phyloP scores from a whole-genome alignment of 2,329 filamentous ascomycete genomes.

The Hansfordia pulvinata region DNA sequence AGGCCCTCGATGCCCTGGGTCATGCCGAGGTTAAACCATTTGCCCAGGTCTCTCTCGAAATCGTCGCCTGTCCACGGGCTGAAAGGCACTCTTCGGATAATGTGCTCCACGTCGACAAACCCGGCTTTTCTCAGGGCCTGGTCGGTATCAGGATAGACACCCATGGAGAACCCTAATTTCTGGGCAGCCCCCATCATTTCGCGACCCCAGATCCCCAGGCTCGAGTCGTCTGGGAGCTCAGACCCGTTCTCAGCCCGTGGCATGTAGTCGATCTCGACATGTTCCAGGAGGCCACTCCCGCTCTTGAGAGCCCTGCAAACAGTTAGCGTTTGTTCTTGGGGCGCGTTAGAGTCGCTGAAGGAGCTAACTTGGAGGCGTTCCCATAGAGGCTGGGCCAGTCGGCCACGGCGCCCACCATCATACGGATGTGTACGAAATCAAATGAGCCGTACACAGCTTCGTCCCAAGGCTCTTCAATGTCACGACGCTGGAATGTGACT shows the following conservation, averaged over 20 bases:
- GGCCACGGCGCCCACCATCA: slow-evolving; percentile 64
- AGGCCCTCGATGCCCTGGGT: slow-evolving; percentile 61
- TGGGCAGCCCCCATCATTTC: slow-evolving; percentile 56
- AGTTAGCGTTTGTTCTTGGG: too few species aligned
- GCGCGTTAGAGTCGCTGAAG: too few species aligned
- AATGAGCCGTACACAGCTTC: slow-evolving; percentile 39
- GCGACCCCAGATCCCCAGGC: slow-evolving; percentile 55
- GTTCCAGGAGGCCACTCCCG: slow-evolving; percentile 64
- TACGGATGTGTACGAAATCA: slow-evolving; percentile 74
- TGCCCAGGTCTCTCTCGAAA: slow-evolving; percentile 53
- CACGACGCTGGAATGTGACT: slow-evolving; percentile 54
- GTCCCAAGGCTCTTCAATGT: slow-evolving; percentile 66
- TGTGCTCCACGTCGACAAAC: slow-evolving; percentile 67
- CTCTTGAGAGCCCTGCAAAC: slow-evolving; percentile 70
- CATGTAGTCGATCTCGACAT: slow-evolving; percentile 77
- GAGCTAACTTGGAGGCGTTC: slow-evolving; percentile 49
- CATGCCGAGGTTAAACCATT: slow-evolving; percentile 75
- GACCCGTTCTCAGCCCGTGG: slow-evolving; percentile 59
- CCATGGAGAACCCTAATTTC: slow-evolving; percentile 49
- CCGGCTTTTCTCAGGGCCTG: slow-evolving; percentile 53
- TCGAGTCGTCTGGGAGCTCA: slow-evolving; percentile 42
- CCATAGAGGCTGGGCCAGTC: slow-evolving; percentile 65
- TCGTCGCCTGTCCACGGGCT: slow-evolving; percentile 59
- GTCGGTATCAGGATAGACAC: slow-evolving; percentile 38
- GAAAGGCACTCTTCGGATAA: slow-evolving; percentile 54